Evolutionary conservation across 23 red algal genomes (phyloP), one percentile per base, ranked within the genome.

Genomic region (Chondrus crispus): DNA sequence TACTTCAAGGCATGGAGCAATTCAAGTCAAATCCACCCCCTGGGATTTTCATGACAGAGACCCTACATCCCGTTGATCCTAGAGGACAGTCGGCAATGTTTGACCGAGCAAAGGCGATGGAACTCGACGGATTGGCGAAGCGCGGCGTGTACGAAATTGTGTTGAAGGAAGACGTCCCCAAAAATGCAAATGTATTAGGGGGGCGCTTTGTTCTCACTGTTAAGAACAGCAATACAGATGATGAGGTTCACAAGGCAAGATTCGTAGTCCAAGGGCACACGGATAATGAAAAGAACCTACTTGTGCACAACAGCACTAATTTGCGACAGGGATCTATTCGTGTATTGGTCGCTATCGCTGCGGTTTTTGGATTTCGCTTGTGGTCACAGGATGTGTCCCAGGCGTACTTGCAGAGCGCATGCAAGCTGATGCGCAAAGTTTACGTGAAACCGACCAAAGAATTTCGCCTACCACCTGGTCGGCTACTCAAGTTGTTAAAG

Each of bases 211-310:
- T 82, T 51, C 9, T 82, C 22, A 62, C 44, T 26, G 55, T 53
- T 24, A 82, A 82, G 55, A 20, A 82, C 46, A 82, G 55, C 52
- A 47, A 62, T 38, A 35, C 78, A 32, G 40, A 50, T 28, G 42
- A 82, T 35, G 78, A 82, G 52, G n/a, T 52, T 52, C 55, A 82
- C 46, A 82, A 82, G 47, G 78, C 78, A 20, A n/a, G 78, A 26
- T 53, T 58, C 7, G 78, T 82, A 19, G 78, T 62, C 26, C 45
- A 60, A 51, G 78, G 78, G 55, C 51, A 57, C 45, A 82, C 24
- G 46, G 78, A 82, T 51, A 20, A 29, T 8, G 5, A 57, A n/a
- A 82, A 82, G 40, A 6, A 53, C 28, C 20, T 11, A 4, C 12
- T 82, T 8, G 47, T 82, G 52, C 78, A 82, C 51, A 5, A 22